Evolutionary conservation across 306 rosid species (phyloP), one percentile per base, ranked within the genome.

Genomic region (Malus sylvestris): DNA sequence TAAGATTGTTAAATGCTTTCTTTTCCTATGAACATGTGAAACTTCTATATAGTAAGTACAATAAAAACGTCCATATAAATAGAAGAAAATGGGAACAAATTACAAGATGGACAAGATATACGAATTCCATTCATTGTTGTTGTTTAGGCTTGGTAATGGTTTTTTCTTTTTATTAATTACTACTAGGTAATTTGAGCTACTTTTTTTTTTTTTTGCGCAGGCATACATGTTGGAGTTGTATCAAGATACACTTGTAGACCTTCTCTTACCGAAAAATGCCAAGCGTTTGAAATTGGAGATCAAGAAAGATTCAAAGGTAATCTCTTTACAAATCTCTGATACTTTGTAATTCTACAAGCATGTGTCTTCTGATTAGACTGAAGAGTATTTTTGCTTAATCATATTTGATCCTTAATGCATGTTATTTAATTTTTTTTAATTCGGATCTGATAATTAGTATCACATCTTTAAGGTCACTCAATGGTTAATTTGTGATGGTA

Each of bases 221-320:
- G 97, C 90, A 30, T 95, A 92, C 80, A 88, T 95, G 91, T 83
- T 95, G 86, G 99, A 95, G 59, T 77, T 92, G 76, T 95, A 95
- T 86, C 99, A 95, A 85, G 99, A 95, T 76, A 92, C 98, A 45
- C 96, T 95, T 49, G 87, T 92, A 22, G 99, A 95, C 81, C 97
- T 95, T 71, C 82, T 95, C 52, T 82, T 95, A 65, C 92, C 93
- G 1, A 95, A 87, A 79, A 82, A 84, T 81, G 91, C 83, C 8
- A 95, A 91, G 80, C 96, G 93, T 22, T 79, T 71, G 45, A 92
- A 76, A 82, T 82, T 95, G 79, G 99, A 95, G 66, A 92, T 92
- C 64, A 95, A 95, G 83, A 95, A 92, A 85, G 99, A 95, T 83
- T 84, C 93, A 27, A 95, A 91, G 97, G 99, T 95, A 67, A 76